Conservation (phyloP, 257 asterid genomes). For the Solanum dulcamara region DNA sequence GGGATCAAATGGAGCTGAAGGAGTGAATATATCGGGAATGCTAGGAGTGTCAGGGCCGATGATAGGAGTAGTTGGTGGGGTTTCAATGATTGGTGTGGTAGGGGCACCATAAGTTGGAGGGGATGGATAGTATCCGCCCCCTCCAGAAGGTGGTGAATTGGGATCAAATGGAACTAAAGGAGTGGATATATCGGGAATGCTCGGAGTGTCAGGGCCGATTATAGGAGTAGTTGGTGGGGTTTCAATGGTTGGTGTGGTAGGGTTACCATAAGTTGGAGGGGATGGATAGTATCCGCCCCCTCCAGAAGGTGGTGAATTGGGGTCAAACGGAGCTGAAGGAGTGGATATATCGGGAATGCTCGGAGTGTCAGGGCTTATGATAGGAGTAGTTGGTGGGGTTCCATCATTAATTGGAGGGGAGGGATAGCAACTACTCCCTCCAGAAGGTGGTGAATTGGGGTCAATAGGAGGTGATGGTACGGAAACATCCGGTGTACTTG, state of each 20-base stretch:
- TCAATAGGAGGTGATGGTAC: not conserved
- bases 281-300: not conserved
- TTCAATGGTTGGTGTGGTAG: not conserved
- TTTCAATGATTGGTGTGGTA: not conserved
- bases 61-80: constrained; percentile 21
- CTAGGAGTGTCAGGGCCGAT: constrained; percentile 13
- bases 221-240: constrained; percentile 18
- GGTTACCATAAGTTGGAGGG: not conserved
- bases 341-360: not conserved
- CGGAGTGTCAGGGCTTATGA: not conserved
- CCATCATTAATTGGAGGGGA: constrained; percentile 11
- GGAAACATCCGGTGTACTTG: not conserved
- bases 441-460: not conserved
- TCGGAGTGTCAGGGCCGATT: not conserved
- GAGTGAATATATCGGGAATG: constrained; percentile 30
- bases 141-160: not conserved
- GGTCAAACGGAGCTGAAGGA: not conserved
- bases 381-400: not conserved
- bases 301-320: not conserved
- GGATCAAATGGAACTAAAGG: not conserved
- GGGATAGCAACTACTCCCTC: not conserved
- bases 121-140: not conserved
- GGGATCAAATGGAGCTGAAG: constrained; percentile 71
- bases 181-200: not conserved
- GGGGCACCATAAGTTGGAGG: not conserved